Base-by-base conservation (phyloP, 2,329 filamentous ascomycete genomes). In the Zymoseptoria passerinii region DNA sequence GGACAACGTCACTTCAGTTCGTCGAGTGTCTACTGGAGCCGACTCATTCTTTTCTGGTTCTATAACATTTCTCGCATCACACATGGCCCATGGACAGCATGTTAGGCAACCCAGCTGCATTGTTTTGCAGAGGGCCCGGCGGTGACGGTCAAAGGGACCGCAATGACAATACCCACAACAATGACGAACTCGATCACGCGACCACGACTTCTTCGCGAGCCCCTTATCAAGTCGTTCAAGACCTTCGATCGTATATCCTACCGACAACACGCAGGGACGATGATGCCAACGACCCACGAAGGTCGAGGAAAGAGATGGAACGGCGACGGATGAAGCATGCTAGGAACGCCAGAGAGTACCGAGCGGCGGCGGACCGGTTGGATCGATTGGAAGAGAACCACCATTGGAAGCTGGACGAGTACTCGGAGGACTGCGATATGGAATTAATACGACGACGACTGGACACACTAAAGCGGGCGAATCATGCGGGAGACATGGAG, bases 371-470 rank as follows among this genome's bases (percentile, higher is more conserved):
- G 7, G 55, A 64, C 9, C 53, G 56, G 52, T 50, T 66, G 48
- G 64, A 66, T 50, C 53, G 62, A 13, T 55, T 66, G 27, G 59
- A 65, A 54, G 64, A 63, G 49, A 65, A 62, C 40, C 54, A 64
- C 48, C 52, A 57, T 13, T 66, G 62, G 62, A 60, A 61, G 53
- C 55, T 63, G n/a, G 60, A 60, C 2, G 64, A 66, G 35, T 54
- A 62, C 18, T 63, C 60, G 19, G 54, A 61, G 29, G 59, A 63
- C 52, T 64, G 55, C 28, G 58, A 66, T 35, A 59, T 61, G 54
- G 54, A 28, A 18, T 48, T 66, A 27, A 50, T 66, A 48, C 50
- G 57, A 7, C 51, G 53, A n/a, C 61, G 64, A 8, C 51, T 66
- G 55, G 56, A 60, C 3, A 60, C 28, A 4, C 58, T 66, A 6